Evolutionary conservation across 352 stramenopile species (phyloP).

Genomic region (Phytophthora hibernalis): DNA sequence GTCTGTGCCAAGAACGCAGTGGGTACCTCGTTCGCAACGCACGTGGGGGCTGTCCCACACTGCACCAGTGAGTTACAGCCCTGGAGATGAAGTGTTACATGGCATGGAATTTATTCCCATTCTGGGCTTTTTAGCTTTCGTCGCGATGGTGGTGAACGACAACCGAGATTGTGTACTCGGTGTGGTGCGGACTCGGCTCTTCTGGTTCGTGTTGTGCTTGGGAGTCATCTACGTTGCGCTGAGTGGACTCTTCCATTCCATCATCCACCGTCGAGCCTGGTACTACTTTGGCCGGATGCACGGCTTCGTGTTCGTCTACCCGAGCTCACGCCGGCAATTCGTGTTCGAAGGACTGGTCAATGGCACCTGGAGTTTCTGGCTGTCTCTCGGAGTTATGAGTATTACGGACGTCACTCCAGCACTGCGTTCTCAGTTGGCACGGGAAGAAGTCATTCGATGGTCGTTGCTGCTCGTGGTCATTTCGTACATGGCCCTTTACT

Average conservation of each 20-base stretch:
- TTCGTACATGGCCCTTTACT: constrained; percentile 55
- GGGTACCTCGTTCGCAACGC: constrained; percentile 37
- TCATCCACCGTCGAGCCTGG: constrained; percentile 57
- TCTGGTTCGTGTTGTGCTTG: constrained; percentile 65
- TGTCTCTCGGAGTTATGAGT: constrained; percentile 60
- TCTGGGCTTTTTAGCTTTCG: constrained; percentile 44
- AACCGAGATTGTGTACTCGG: constrained; percentile 46
- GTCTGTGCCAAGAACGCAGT: constrained; percentile 40
- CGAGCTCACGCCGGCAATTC: constrained; percentile 69
- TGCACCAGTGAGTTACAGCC: constrained; percentile 4
- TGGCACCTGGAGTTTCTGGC: constrained; percentile 68
- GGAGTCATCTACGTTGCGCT: constrained; percentile 65
- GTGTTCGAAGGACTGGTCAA: constrained; percentile 68
- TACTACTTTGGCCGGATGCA: constrained; percentile 65
- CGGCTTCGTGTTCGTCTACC: constrained; percentile 70
- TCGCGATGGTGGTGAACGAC: constrained; percentile 46
- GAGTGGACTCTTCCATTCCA: constrained; percentile 66
- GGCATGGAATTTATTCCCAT: constrained; percentile 51
- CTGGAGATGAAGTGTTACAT: constrained; percentile 22
- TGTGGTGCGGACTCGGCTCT: constrained; percentile 46
- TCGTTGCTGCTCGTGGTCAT: constrained; percentile 52
- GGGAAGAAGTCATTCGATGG: constrained; percentile 59
- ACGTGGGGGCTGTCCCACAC: constrained; percentile 17
- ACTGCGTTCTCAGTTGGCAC: constrained; percentile 36
- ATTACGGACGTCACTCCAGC: constrained; percentile 54